A percentile compares a stretch with the other conserved stretches of the same genome.
Evolutionary conservation across 768 basidiomycete genomes (phyloP).

Genomic region (Boletus speciosus): DNA sequence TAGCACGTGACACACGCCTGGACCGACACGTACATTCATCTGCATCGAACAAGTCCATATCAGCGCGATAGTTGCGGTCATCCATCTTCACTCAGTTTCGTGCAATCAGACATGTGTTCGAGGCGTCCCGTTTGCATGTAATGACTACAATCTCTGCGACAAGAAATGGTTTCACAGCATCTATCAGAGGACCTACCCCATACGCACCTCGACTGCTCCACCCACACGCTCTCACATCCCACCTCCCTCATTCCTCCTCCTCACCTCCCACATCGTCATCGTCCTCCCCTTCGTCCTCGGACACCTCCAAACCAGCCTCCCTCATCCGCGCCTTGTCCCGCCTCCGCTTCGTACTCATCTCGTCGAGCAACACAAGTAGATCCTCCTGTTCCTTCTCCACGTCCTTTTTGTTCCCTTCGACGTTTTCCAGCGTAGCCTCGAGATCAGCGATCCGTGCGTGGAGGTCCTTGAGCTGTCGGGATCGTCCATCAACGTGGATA

Average conservation of each 20-base stretch:
- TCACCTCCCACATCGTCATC: slow-evolving; percentile 45
- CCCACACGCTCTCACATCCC: not conserved
- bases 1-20: too few relatives aligned
- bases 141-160: too few relatives aligned
- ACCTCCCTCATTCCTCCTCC: not conserved
- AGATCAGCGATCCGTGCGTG: slow-evolving; percentile 46
- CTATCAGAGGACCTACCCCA: too few relatives aligned
- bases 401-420: slow-evolving; percentile 70
- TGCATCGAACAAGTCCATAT: too few relatives aligned
- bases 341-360: slow-evolving; percentile 81
- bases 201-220: not conserved
- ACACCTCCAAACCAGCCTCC: slow-evolving; percentile 78
- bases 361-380: slow-evolving; percentile 87
- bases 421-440: slow-evolving; percentile 44
- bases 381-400: slow-evolving; percentile 97
- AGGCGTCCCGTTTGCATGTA: too few relatives aligned
- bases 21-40: too few relatives aligned
- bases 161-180: too few relatives aligned
- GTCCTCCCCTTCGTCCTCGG: slow-evolving; percentile 86
- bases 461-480: slow-evolving; percentile 41
- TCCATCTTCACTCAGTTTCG: too few relatives aligned
- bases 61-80: too few relatives aligned
- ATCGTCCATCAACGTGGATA: not conserved
- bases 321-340: slow-evolving; percentile 78
- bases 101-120: too few relatives aligned